Conservation (phyloP, 148 eudicot species). For the Silene latifolia region DNA sequence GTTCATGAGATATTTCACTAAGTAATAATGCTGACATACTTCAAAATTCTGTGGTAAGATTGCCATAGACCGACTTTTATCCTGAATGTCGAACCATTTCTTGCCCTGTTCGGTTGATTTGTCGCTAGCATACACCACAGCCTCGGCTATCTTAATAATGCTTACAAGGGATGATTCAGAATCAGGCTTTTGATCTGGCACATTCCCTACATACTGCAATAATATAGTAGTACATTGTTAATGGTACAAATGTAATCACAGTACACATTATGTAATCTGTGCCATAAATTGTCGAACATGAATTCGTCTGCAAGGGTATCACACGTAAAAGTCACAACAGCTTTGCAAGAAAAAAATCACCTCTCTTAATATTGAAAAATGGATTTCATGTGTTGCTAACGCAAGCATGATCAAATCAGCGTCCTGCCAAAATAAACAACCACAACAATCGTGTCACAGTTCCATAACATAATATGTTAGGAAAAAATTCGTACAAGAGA, state of each 20-base stretch:
- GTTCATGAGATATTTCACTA: no score
- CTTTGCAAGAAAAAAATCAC: no score
- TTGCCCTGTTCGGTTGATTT: not conserved
- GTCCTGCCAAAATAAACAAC: constrained; percentile 39
- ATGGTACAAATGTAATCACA: no score
- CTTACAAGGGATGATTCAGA: constrained; percentile 10
- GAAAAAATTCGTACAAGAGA: no score
- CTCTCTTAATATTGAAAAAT: constrained; percentile 94
- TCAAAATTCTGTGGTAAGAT: constrained; percentile 14
- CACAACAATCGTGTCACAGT: not conserved
- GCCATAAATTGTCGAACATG: not conserved
- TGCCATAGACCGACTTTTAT: not conserved
- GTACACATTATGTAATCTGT: no score
- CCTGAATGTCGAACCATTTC: constrained; percentile 1
- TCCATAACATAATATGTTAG: not conserved
- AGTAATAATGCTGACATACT: not conserved
- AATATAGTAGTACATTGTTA: no score
- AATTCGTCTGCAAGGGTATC: not conserved
- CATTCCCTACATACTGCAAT: constrained; percentile 7
- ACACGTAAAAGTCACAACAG: not conserved
- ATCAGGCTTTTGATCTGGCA: not conserved
- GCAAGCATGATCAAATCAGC: constrained; percentile 93
- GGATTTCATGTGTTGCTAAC: constrained; percentile 89
- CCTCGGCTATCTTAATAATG: constrained; percentile 7
- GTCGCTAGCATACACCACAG: not conserved